A percentile compares a stretch with the other conserved stretches of the same genome.
These are phyloP conservation scores for Melampsora larici-populina DNA, from an alignment of 1,284 basidiomycete genomes.

Conservation along the genomic window DNA sequence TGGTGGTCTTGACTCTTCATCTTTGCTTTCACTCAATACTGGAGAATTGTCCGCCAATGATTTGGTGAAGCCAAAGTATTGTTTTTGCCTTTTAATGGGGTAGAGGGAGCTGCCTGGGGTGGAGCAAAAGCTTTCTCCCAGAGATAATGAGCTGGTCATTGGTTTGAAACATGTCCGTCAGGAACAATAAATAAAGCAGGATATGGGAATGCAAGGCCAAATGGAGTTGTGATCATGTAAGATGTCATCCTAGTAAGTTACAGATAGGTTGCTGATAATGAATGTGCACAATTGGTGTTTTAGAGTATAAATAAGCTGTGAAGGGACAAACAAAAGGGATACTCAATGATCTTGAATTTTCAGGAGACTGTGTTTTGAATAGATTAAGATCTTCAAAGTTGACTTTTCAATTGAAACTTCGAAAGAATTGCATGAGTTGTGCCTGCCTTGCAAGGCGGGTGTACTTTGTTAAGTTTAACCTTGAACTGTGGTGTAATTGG, in stretches of 20 bases:
- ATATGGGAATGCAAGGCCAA: not conserved
- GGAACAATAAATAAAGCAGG: constrained; percentile 2
- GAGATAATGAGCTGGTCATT: constrained; percentile 24
- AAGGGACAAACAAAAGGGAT: too few species aligned
- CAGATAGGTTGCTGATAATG: not conserved
- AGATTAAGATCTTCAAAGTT: too few species aligned
- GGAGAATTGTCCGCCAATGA: constrained; percentile 1
- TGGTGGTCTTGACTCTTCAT: not conserved
- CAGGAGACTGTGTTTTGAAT: too few species aligned
- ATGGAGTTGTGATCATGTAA: not conserved
- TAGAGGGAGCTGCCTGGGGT: not conserved
- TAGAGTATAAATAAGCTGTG: too few species aligned
- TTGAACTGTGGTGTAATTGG: too few species aligned
- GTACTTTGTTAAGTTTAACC: too few species aligned
- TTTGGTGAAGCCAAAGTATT: not conserved
- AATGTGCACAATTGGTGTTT: too few species aligned
- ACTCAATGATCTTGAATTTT: too few species aligned
- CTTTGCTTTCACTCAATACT: constrained; percentile 31
- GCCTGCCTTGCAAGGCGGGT: too few species aligned
- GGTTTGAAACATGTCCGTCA: not conserved
- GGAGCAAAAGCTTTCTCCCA: constrained; percentile 17
- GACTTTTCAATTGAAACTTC: too few species aligned
- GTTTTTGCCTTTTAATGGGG: not conserved
- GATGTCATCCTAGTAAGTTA: not conserved
- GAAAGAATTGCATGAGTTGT: too few species aligned